Evolutionary conservation across 163 green algal genomes (phyloP).

Genomic region (Scenedesmus sp.): DNA sequence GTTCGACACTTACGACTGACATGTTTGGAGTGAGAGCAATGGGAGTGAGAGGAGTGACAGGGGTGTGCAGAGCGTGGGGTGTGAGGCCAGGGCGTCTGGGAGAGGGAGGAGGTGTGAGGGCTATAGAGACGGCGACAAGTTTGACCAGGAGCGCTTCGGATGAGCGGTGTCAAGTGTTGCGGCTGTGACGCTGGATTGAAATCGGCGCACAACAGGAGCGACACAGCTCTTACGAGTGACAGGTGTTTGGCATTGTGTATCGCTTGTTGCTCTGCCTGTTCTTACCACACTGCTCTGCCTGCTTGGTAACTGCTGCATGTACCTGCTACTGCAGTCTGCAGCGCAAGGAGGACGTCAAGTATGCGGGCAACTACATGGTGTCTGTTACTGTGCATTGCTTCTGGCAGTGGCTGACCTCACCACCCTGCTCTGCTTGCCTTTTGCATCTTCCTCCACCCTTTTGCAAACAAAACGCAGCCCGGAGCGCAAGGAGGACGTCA

Average conservation of each 20-base stretch:
- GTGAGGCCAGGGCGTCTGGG: too few relatives aligned
- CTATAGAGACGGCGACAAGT: constrained; percentile 79
- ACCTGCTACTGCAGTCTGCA: too few relatives aligned
- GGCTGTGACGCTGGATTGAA: too few relatives aligned
- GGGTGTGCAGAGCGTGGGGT: too few relatives aligned
- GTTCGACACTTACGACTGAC: too few relatives aligned
- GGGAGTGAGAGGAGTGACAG: too few relatives aligned
- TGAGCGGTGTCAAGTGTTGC: background rate
- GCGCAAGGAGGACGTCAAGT: constrained; percentile 87
- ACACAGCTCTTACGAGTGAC: too few relatives aligned
- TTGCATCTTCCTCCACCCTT: too few relatives aligned
- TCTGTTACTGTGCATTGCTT: constrained; percentile 64
- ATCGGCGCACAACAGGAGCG: too few relatives aligned
- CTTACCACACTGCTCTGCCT: background rate
- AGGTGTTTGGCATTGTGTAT: constrained; percentile 71
- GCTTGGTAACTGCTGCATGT: background rate
- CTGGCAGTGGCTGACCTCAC: background rate
- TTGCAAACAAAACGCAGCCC: constrained; percentile 42
- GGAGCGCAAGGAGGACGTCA: constrained; percentile 88
- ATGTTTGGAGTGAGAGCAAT: too few relatives aligned
- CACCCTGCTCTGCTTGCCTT: background rate
- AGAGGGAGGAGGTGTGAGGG: constrained; percentile 58
- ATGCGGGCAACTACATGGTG: constrained; percentile 84
- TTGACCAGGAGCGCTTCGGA: constrained; percentile 90
- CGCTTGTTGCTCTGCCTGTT: too few relatives aligned